A percentile compares a stretch with the other conserved stretches of the same genome.
Evolutionary conservation across 2,329 filamentous ascomycete genomes (phyloP).

Genomic region (Aureobasidium sp.): DNA sequence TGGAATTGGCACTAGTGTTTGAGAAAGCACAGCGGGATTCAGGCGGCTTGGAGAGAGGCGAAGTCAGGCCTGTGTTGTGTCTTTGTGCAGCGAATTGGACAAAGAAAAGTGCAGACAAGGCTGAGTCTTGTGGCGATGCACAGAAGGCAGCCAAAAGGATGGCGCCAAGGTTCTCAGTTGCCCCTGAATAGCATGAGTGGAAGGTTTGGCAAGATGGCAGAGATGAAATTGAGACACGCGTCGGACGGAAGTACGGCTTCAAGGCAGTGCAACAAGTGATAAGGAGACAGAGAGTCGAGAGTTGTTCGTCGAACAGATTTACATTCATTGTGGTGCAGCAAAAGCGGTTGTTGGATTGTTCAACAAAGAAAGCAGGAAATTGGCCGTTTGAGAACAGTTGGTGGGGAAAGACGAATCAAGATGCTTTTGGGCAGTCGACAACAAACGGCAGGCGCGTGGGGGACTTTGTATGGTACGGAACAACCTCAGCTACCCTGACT

Average conservation of each 20-base stretch:
- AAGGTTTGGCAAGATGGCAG: background rate
- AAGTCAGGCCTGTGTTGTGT: background rate
- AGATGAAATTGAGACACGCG: slow-evolving; percentile 1
- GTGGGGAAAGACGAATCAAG: background rate
- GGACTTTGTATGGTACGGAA: slow-evolving; percentile 1
- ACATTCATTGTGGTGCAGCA: background rate
- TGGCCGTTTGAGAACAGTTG: background rate
- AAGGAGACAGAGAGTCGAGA: background rate
- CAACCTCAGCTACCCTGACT: background rate
- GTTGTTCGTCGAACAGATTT: background rate
- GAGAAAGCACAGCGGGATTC: background rate
- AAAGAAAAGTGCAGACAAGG: background rate
- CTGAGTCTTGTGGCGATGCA: slow-evolving; percentile 4
- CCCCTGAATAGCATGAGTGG: background rate
- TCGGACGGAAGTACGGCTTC: background rate
- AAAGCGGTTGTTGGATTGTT: background rate
- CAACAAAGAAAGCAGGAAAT: slow-evolving; percentile 10
- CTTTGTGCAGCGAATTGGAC: background rate
- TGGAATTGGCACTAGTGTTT: background rate
- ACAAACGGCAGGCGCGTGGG: background rate
- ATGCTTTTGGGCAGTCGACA: slow-evolving; percentile 2
- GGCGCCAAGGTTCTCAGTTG: background rate
- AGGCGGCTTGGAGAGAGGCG: background rate
- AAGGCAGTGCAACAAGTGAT: background rate
- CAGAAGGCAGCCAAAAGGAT: background rate